phyloP scores from a whole-genome alignment of 73 alveolate genomes.

The Paramecium biaurelia region DNA sequence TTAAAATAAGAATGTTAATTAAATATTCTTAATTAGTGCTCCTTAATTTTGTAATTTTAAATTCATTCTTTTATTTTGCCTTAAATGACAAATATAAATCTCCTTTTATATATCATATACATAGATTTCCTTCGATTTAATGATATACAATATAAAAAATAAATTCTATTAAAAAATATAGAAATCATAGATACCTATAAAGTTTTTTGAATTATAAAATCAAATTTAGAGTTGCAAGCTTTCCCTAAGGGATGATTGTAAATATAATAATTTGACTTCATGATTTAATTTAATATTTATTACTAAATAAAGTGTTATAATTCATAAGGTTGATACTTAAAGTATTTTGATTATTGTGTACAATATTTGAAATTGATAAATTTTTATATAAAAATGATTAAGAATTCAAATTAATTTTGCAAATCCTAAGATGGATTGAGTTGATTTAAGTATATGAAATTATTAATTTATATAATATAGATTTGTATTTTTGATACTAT shows the following conservation, averaged over 20 bases:
- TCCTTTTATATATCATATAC: too few species aligned
- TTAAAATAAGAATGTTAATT: too few species aligned
- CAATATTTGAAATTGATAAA: neutral
- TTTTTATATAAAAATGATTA: neutral
- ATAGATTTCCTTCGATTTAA: too few species aligned
- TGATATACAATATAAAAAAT: neutral
- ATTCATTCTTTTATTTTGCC: neutral
- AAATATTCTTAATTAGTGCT: neutral
- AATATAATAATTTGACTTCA: too few species aligned
- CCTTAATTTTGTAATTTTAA: too few species aligned
- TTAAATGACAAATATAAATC: neutral
- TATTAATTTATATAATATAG: neutral
- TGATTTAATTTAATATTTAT: too few species aligned
- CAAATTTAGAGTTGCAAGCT: neutral
- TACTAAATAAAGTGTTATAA: too few species aligned
- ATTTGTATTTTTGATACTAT: neutral
- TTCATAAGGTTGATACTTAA: neutral
- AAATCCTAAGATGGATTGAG: neutral
- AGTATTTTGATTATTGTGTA: neutral
- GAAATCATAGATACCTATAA: neutral
- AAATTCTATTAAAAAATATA: neutral
- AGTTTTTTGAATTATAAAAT: neutral
- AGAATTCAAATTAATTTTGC: neutral
- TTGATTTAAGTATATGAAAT: neutral
- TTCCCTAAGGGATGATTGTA: neutral